These are phyloP conservation scores for Actinomucor elegans DNA, from an alignment of 371 early-diverging fungal species.

Conservation along the genomic window DNA sequence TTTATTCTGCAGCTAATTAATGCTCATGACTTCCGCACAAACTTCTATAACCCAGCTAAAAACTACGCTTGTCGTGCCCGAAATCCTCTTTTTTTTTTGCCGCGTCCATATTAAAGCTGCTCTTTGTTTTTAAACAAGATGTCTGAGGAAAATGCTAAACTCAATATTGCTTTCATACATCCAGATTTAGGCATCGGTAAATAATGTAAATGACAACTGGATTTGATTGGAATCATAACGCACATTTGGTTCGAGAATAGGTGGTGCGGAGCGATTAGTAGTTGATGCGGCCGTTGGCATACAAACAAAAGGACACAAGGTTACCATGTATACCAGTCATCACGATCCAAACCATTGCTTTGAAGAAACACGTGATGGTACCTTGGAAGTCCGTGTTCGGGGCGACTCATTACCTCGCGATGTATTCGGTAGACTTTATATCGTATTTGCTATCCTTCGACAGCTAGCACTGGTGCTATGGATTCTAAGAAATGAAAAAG, in stretches of 20 bases:
- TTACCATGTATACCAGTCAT: slow-evolving; percentile 87
- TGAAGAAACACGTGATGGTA: slow-evolving; percentile 89
- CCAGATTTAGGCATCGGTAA: slow-evolving; percentile 90
- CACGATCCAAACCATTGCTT: slow-evolving; percentile 90
- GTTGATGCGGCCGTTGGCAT: slow-evolving; percentile 91
- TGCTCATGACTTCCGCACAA: no score
- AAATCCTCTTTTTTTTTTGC: background rate
- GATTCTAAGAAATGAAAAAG: slow-evolving; percentile 40
- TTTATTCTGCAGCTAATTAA: no score
- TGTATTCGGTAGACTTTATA: slow-evolving; percentile 69
- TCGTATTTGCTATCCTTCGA: slow-evolving; percentile 83
- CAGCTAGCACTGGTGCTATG: slow-evolving; percentile 66
- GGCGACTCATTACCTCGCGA: slow-evolving; percentile 76
- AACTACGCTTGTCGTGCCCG: no score
- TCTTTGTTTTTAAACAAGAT: background rate
- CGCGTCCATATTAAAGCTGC: background rate
- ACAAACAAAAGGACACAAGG: slow-evolving; percentile 77
- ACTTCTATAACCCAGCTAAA: no score
- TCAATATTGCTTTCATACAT: slow-evolving; percentile 78
- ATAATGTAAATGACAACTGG: background rate
- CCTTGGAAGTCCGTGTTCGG: slow-evolving; percentile 72
- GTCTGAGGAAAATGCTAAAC: slow-evolving; percentile 16
- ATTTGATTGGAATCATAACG: no score
- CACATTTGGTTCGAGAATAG: no score
- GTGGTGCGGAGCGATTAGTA: slow-evolving; percentile 95